Base-by-base conservation (phyloP, 371 early-diverging fungal species). In the Mucor mucedo region DNA sequence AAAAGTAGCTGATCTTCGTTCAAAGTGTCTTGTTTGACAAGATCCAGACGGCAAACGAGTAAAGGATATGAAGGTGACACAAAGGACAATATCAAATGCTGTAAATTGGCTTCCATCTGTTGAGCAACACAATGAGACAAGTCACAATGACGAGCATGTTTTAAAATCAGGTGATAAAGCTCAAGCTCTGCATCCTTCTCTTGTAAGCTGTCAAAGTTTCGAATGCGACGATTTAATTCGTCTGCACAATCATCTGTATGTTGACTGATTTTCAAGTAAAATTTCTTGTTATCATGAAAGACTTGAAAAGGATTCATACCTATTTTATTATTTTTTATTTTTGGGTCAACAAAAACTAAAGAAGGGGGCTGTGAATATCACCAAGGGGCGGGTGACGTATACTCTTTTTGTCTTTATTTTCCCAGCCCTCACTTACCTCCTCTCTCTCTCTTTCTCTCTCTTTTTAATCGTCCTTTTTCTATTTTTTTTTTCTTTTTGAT, bases 401-500 rank as follows among this genome's bases (percentile, higher is more conserved):
- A 35, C 8, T 35, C 8, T 35, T 35, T 35, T 1, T 35, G 0
- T 35, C 0, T 35, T 35, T 35, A 6, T 56, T 28, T 56, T 28
- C 3, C 39, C 21, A 35, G 42, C 7, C 33, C 21, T 13, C 28
- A 27, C 28, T 33, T 60, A 21, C 21, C 21, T 21, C 21, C 21
- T 21, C 21, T 21, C 21, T 21, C 21, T 21, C 21, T 21, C 21
- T 21, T 21, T 21, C 21, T 21, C 21, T 33, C 49, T 38, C 38
- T 38, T 29, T 62, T 60, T 44, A 54, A 27, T 55, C 35, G 21
- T 44, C 13, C 8, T 61, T 45, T 62, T 64, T 60, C 39, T 64
- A 21, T 21, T 21, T 21, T 39, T 60, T 64, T 64, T 60, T 9
- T 33, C 29, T 44, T 60, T 69, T 57, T 65, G 65, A 69, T 69